Conservation (phyloP, 2,329 filamentous ascomycete species). For the Beauveria scarabaeidicola region DNA sequence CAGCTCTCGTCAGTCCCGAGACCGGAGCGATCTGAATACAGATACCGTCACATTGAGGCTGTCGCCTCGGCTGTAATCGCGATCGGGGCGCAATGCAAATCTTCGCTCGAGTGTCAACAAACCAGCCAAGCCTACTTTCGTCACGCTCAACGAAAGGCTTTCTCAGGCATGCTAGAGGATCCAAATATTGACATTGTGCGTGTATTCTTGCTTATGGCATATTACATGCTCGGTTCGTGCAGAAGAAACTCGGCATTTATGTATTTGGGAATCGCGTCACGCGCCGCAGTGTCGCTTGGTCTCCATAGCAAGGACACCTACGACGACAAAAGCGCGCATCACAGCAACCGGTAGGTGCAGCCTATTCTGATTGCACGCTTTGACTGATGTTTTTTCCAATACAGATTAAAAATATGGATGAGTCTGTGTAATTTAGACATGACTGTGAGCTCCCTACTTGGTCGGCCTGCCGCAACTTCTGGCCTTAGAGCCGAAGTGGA, state of each 20-base stretch:
- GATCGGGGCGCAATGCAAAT: slow-evolving; percentile 41
- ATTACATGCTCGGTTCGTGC: slow-evolving; percentile 51
- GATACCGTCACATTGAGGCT: slow-evolving; percentile 5
- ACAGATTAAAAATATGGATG: slow-evolving; percentile 27
- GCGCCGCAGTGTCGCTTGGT: slow-evolving; percentile 48
- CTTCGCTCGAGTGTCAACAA: slow-evolving; percentile 20
- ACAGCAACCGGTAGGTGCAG: slow-evolving; percentile 17
- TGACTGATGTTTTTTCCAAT: no score
- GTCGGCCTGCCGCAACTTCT: slow-evolving; percentile 28
- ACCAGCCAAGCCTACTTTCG: slow-evolving; percentile 34
- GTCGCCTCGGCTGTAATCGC: slow-evolving; percentile 37
- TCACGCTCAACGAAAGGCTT: slow-evolving; percentile 37
- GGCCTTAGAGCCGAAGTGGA: slow-evolving; percentile 22
- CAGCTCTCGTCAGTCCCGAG: background rate
- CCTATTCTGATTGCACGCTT: background rate
- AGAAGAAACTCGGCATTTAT: slow-evolving; percentile 53
- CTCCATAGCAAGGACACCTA: slow-evolving; percentile 35
- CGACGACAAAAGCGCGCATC: slow-evolving; percentile 13
- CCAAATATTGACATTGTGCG: slow-evolving; percentile 45
- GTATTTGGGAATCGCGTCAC: slow-evolving; percentile 51
- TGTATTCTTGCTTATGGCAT: slow-evolving; percentile 46
- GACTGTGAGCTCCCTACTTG: slow-evolving; percentile 29
- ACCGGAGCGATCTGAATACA: slow-evolving; percentile 1
- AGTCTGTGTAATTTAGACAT: slow-evolving; percentile 31
- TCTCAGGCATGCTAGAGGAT: slow-evolving; percentile 43